Evolutionary conservation across 129 eudicot genomes (phyloP), one percentile per base, ranked within the genome.

Genomic region (Solidago caesia): DNA sequence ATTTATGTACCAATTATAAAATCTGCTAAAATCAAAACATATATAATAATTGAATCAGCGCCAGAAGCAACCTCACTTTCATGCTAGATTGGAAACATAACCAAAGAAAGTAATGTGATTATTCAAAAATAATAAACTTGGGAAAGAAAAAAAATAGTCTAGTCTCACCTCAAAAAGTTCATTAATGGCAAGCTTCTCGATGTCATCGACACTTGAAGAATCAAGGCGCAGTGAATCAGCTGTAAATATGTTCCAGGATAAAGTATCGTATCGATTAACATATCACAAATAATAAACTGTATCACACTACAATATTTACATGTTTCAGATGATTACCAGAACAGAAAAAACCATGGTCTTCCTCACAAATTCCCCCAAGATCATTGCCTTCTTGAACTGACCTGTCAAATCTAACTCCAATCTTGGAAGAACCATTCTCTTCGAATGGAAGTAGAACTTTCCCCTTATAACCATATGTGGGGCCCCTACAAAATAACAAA

Each of bases 321-420:
- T 46, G 16, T 58, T 27, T 66, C 55, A 51, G 41, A 68, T 71
- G 42, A 63, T 74, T 84, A 92, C 98, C 94, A 63, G 96, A 73
- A 77, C 98, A 93, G 81, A 90, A 90, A 80, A 93, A 93, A 51
- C 98, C 96, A 78, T 86, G 96, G 58, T 83, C 89, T 75, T 72
- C 95, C 80, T 93, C 98, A 76, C 98, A 93, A 58, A 73, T 71
- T 67, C 98, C 98, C 11, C 98, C 98, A 73, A 93, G 96, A 86
- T 93, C 92, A 63, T 80, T 90, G 71, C 98, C 98, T 70, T 86
- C 97, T 74, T 87, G 88, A 77, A 93, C 81, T 67, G 90, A 80
- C 80, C 68, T 87, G 80, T 93, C 98, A 71, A 93, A 93, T 78
- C 96, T 84, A 68, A 93, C 96, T 59, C 98, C 98, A 69, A 93